These are phyloP conservation scores for Aureobasidium subglaciale DNA, from an alignment of 2,329 filamentous ascomycete species.

Conservation along the genomic window DNA sequence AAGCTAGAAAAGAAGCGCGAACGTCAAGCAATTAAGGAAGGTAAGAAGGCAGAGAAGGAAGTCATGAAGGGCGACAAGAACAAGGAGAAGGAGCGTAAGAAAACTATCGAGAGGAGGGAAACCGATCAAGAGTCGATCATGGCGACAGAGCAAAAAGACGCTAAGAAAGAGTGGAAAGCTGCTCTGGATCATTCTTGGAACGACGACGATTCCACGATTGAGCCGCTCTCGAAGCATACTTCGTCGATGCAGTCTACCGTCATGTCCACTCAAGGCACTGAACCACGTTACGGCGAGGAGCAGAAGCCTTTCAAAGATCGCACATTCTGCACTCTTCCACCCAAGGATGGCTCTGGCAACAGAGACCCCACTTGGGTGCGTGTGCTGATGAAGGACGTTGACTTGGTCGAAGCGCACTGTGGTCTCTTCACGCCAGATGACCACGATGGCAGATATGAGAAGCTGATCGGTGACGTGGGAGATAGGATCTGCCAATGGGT, in stretches of 20 bases:
- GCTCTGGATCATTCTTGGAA: constrained; percentile 9
- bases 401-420: constrained; percentile 80
- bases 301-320: constrained; percentile 47
- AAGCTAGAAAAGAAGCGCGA: constrained; percentile 48
- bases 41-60: constrained; percentile 30
- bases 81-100: constrained; percentile 23
- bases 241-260: constrained; percentile 3
- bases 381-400: constrained; percentile 73
- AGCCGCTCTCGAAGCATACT: background rate
- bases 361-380: constrained; percentile 68
- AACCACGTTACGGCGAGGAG: background rate
- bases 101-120: background rate
- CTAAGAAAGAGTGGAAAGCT: constrained; percentile 13
- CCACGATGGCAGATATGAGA: constrained; percentile 43
- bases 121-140: background rate
- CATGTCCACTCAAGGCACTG: background rate
- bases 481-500: constrained; percentile 31
- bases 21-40: constrained; percentile 21
- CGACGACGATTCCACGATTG: constrained; percentile 8
- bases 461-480: constrained; percentile 31
- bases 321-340: constrained; percentile 72
- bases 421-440: constrained; percentile 65
- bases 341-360: constrained; percentile 49
- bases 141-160: constrained; percentile 2
- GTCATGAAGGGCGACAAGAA: constrained; percentile 29